Evolutionary conservation across 192 early-diverging fungal genomes (phyloP).

Genomic region (Geranomyces michiganensis): DNA sequence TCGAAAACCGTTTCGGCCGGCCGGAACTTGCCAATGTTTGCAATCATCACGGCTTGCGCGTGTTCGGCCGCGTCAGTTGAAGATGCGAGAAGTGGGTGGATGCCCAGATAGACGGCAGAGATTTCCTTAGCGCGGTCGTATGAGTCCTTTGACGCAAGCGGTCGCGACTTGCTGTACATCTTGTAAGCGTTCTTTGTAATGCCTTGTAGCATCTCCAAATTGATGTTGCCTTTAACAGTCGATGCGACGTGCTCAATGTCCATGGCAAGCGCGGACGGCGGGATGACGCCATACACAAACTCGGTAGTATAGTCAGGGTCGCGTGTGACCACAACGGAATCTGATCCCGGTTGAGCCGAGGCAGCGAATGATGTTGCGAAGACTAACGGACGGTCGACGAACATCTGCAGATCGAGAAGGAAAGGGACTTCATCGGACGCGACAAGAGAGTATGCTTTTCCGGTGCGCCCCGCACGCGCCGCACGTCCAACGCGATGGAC

Average conservation of each 20-base stretch:
- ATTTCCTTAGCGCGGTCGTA: constrained; percentile 89
- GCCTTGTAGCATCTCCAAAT: constrained; percentile 65
- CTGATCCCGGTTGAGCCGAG: background rate
- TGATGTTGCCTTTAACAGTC: constrained; percentile 62
- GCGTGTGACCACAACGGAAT: background rate
- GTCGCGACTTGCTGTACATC: constrained; percentile 81
- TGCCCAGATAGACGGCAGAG: constrained; percentile 64
- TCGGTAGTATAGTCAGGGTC: constrained; percentile 67
- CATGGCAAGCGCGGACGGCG: constrained; percentile 64
- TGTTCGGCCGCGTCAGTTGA: constrained; percentile 61
- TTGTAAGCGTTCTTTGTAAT: constrained; percentile 83
- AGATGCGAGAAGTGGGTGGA: constrained; percentile 74
- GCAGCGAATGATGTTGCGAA: constrained; percentile 45
- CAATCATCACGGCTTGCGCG: constrained; percentile 70
- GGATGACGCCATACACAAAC: constrained; percentile 78
- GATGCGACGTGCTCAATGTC: constrained; percentile 77
- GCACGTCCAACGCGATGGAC: constrained; percentile 96
- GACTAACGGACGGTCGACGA: constrained; percentile 75
- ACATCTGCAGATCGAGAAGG: constrained; percentile 91
- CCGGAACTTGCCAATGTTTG: constrained; percentile 76
- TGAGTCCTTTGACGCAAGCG: constrained; percentile 79
- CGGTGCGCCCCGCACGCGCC: constrained; percentile 90
- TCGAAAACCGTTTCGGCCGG: constrained; percentile 96
- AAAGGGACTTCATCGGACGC: constrained; percentile 89
- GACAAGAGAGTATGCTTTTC: constrained; percentile 90